These are phyloP conservation scores for Pseudogymnoascus sp. DNA, from an alignment of 2,329 filamentous ascomycete genomes.

Conservation along the genomic window DNA sequence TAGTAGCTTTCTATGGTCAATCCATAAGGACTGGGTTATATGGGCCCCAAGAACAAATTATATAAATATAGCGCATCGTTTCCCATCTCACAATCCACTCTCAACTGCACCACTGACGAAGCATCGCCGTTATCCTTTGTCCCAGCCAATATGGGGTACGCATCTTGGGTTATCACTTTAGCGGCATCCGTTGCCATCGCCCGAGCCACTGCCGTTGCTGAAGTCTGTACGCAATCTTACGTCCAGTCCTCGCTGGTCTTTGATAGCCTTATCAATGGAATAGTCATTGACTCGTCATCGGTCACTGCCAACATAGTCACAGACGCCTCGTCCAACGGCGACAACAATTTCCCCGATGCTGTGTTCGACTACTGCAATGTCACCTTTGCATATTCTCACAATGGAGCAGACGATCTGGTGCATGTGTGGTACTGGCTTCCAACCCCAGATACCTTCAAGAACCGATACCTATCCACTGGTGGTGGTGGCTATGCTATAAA, in stretches of 20 bases:
- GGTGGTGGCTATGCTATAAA: conserved; percentile 40
- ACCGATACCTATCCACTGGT: conserved; percentile 38
- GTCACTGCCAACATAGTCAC: conserved; percentile 30
- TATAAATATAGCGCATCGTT: neutral
- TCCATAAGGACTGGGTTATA: neutral
- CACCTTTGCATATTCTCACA: conserved; percentile 37
- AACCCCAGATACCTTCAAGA: conserved; percentile 34
- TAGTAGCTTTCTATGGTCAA: neutral
- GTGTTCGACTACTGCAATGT: conserved; percentile 37
- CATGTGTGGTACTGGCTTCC: conserved; percentile 36
- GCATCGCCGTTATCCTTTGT: neutral
- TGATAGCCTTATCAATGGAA: conserved; percentile 6
- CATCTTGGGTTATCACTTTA: neutral
- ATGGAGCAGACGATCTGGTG: conserved; percentile 31
- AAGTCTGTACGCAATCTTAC: conserved; percentile 7
- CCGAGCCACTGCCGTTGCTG: neutral
- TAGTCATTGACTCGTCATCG: conserved; percentile 26
- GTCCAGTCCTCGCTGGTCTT: conserved; percentile 8
- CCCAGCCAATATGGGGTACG: conserved; percentile 3
- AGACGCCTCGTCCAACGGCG: conserved; percentile 25
- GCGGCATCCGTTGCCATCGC: conserved; percentile 6
- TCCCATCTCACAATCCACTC: neutral
- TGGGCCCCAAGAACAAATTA: neutral
- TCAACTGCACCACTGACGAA: neutral
- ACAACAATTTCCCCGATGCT: conserved; percentile 26